Evolutionary conservation across 345 rosid genomes (phyloP).

Genomic region (rapeseed (Brassica napus)): Da-Ae NC_063442.1:42175001-42175500

Average conservation of each 20-base stretch:
- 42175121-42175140: conserved; percentile 58
- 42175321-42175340: conserved; percentile 85
- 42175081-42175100: conserved; percentile 60
- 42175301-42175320: conserved; percentile 90
- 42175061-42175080: conserved; percentile 51
- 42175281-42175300: conserved; percentile 8
- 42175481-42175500: conserved; percentile 36
- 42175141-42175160: conserved; percentile 72
- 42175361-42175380: conserved; percentile 65
- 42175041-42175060: conserved; percentile 67
- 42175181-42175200: conserved; percentile 70
- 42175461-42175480: conserved; percentile 35
- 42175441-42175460: conserved; percentile 56
- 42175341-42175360: conserved; percentile 72
- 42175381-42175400: background rate
- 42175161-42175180: conserved; percentile 54
- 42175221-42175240: conserved; percentile 19
- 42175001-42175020: conserved; percentile 1
- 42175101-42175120: conserved; percentile 72
- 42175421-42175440: conserved; percentile 41
- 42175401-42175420: background rate
- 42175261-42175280: conserved; percentile 1
- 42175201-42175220: conserved; percentile 75
- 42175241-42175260: conserved; percentile 27
- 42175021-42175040: conserved; percentile 55